Conservation (phyloP, 1,139 yeast species). For the Blastobotrys raffinosifermentans region DNA sequence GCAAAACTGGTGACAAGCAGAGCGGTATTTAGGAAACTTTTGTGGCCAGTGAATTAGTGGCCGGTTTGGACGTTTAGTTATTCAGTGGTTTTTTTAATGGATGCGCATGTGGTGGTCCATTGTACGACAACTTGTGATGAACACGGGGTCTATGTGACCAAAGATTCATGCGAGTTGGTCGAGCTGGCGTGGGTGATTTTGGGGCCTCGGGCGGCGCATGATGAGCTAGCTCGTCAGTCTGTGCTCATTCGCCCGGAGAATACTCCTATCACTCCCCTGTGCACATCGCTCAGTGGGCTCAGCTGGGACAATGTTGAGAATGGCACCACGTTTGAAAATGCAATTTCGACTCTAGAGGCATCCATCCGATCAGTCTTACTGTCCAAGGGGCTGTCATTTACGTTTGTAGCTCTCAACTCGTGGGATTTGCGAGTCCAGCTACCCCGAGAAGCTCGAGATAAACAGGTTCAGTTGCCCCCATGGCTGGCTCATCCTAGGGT, state of each 20-base stretch:
- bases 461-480: constrained; percentile 62
- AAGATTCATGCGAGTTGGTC: constrained; percentile 60
- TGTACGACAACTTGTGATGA: constrained; percentile 68
- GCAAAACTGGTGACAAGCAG: too few relatives aligned
- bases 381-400: constrained; percentile 46
- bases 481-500: constrained; percentile 71
- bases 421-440: constrained; percentile 72
- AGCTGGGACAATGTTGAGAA: constrained; percentile 61
- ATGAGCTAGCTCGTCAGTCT: constrained; percentile 36
- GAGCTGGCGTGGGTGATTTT: constrained; percentile 61
- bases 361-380: constrained; percentile 43
- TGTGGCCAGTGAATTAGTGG: too few relatives aligned
- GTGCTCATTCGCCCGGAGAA: constrained; percentile 56
- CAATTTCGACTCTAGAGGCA: constrained; percentile 48
- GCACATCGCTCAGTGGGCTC: constrained; percentile 43
- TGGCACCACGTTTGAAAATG: constrained; percentile 50
- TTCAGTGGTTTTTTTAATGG: constrained; percentile 32
- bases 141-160: constrained; percentile 49
- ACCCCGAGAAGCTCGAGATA: constrained; percentile 76
- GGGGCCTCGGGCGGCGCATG: constrained; percentile 38
- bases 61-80: too few relatives aligned
- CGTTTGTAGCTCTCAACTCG: constrained; percentile 61
- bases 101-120: constrained; percentile 57
- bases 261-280: constrained; percentile 62
- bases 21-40: too few relatives aligned